Evolutionary conservation across 106 monocot genomes (phyloP), one percentile per base, ranked within the genome.

Genomic region (Alisma plantagoaquatica): DNA sequence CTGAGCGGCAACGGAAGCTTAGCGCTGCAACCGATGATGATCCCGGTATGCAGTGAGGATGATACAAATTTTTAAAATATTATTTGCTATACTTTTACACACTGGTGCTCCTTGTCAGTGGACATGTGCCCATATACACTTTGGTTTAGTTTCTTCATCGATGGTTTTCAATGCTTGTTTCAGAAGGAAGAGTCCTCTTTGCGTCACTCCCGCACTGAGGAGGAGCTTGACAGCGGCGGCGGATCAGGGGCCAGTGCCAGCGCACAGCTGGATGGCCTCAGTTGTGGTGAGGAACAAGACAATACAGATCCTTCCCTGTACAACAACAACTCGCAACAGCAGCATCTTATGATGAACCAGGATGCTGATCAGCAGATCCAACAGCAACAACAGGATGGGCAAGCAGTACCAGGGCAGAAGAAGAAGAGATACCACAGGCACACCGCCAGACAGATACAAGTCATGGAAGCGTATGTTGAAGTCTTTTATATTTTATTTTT

Each of bases 401-500:
- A 22, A 24, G 17, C 57, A 29, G 23, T 54, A 31, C 42, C 49
- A 27, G 52, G 63, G 43, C 33, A 41, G 15, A 96, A 88, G 76
- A 81, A 81, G 84, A 96, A 96, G 68, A 77, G 96, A 0, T 96
- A 96, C 64, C 96, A 96, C 69, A 84, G 96, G 43, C 96, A 96
- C 75, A 89, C 89, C 31, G 68, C 96, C 19, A 75, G 67, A 28
- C 96, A 96, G 81, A 96, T 89, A 57, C 89, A 89, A 58, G 84
- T 84, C 43, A 96, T 96, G 96, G 96, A 96, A 68, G 69, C 81
- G 96, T 96, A 62, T 61, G 77, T 12, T 5, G 9, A 38, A n/a
- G 6, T 7, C 14, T 7, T 38, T 38, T 38, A 6, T 3, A 12
- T 46, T 46, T 46, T 18, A 18, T 46, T 46, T 46, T n/a, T 32